These are phyloP conservation scores for Paramecium primaurelia DNA, from an alignment of 73 alveolate species.

Conservation along the genomic window DNA sequence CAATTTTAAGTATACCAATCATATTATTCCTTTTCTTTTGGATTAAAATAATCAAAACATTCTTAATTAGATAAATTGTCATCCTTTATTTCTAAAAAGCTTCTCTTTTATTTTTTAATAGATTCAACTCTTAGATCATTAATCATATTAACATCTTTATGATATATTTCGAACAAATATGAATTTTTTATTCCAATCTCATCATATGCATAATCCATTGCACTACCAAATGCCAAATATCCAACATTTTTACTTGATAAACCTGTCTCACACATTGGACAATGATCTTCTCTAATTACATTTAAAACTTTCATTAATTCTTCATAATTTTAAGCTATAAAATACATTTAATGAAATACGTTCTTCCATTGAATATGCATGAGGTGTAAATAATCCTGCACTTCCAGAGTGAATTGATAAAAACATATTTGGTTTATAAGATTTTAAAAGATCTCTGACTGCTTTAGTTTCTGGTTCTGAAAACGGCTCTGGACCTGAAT, in stretches of 20 bases:
- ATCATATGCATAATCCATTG: constrained; percentile 72
- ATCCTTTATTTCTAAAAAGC: not conserved
- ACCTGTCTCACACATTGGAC: constrained; percentile 62
- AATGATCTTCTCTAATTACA: constrained; percentile 22
- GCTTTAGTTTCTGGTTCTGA: constrained; percentile 70
- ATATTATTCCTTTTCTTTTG: not conserved
- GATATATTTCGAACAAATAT: constrained; percentile 66
- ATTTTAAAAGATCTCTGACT: constrained; percentile 36
- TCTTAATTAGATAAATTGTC: not conserved
- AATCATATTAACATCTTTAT: not conserved
- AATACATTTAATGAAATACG: not conserved
- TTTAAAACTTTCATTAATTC: constrained; percentile 8
- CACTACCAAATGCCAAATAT: constrained; percentile 65
- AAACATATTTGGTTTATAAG: constrained; percentile 61
- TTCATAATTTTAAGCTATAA: constrained; percentile 19
- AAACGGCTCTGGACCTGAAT: constrained; percentile 68
- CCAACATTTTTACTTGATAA: constrained; percentile 64
- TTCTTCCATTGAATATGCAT: constrained; percentile 54
- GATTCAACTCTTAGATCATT: not conserved
- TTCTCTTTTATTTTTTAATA: not conserved
- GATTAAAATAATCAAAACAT: constrained; percentile 43
- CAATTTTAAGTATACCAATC: constrained; percentile 40
- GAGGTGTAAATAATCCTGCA: constrained; percentile 61
- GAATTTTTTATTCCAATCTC: constrained; percentile 14
- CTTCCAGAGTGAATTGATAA: constrained; percentile 70